phyloP scores from a whole-genome alignment of 176 grass and related monocot genomes.

The Rhipidocladum racemiflorum region DNA sequence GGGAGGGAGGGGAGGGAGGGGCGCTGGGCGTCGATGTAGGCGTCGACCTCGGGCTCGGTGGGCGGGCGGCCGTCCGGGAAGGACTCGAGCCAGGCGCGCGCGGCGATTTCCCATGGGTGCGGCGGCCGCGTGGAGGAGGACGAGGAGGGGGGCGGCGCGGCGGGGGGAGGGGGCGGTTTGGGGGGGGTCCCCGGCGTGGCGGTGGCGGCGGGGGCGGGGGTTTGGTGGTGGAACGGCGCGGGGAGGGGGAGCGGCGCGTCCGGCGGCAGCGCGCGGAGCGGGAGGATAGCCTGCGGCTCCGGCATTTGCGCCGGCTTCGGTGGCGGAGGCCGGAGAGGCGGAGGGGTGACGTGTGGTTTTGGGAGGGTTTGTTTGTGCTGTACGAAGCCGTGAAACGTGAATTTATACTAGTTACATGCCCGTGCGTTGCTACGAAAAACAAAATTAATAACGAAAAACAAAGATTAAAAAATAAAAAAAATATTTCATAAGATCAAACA shows the following conservation, averaged over 20 bases:
- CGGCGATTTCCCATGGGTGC: slow-evolving; percentile 51
- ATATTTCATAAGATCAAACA: too few relatives aligned
- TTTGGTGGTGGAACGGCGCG: slow-evolving; percentile 30
- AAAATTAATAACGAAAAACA: too few relatives aligned
- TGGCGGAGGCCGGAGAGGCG: background rate
- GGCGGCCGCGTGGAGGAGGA: slow-evolving; percentile 24
- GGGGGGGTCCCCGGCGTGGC: background rate
- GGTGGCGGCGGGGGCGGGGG: background rate
- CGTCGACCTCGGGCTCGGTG: slow-evolving; percentile 57
- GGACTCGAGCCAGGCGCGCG: slow-evolving; percentile 59
- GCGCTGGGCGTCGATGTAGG: slow-evolving; percentile 63
- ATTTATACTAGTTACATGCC: too few relatives aligned
- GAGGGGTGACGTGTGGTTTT: slow-evolving; percentile 5
- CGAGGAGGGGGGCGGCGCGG: background rate
- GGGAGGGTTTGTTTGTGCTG: slow-evolving; percentile 24
- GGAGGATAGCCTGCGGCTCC: slow-evolving; percentile 58
- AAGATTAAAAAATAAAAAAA: too few relatives aligned
- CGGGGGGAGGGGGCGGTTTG: slow-evolving; percentile 14
- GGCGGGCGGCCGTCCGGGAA: slow-evolving; percentile 52
- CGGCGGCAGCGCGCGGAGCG: slow-evolving; percentile 54
- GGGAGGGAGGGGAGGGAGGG: slow-evolving; percentile 49
- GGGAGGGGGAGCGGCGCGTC: slow-evolving; percentile 52
- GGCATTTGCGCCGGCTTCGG: slow-evolving; percentile 42
- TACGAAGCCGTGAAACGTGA: background rate
- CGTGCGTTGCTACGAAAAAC: too few relatives aligned